Evolutionary conservation across 2,329 filamentous ascomycete species (phyloP), one percentile per base, ranked within the genome.

Genomic region (Coniosporium uncinatum): DNA sequence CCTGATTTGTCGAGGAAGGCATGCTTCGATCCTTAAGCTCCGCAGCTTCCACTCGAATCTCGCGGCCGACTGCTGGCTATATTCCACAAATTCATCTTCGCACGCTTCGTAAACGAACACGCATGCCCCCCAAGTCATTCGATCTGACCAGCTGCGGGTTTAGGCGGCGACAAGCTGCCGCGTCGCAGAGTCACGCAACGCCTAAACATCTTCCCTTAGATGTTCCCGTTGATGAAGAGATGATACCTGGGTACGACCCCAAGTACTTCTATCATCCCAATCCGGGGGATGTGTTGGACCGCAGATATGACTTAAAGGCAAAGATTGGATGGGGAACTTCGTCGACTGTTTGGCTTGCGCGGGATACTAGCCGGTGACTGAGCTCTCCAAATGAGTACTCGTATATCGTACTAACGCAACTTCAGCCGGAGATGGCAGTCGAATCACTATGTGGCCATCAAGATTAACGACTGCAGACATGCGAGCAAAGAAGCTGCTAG

Each of bases 271-370:
- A 44, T 19, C 41, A 36, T 16, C 17, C 41, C 5, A 44, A 37
- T 29, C 41, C 41, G n/a, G 42, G 42, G 11, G 41, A 44, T 3
- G 39, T 44, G 5, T 31, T 44, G 13, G 22, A 44, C 21, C 19
- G 22, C 16, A 31, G 41, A 31, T 44, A 33, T 19, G 16, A 37
- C 14, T 16, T 37, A 6, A 37, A 29, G 5, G 29, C 20, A 24
- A 44, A 43, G 24, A 13, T 44, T n/a, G 42, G 41, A n/a, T 36
- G 27, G 27, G 42, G 42, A 4, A 29, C 27, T 22, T 19, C 17
- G 8, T 44, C 42, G 8, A 71, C 66, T 0, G 62, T 68, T 16
- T 71, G 66, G 65, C 54, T 71, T 14, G 64, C 63, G 4, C 56
- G 54, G 22, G 59, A 69, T 46, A 49, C 63, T 11, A 49, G 52